These are phyloP conservation scores for Aspergillus sp. DNA, from an alignment of 2,329 filamentous ascomycete species.

Conservation along the genomic window DNA sequence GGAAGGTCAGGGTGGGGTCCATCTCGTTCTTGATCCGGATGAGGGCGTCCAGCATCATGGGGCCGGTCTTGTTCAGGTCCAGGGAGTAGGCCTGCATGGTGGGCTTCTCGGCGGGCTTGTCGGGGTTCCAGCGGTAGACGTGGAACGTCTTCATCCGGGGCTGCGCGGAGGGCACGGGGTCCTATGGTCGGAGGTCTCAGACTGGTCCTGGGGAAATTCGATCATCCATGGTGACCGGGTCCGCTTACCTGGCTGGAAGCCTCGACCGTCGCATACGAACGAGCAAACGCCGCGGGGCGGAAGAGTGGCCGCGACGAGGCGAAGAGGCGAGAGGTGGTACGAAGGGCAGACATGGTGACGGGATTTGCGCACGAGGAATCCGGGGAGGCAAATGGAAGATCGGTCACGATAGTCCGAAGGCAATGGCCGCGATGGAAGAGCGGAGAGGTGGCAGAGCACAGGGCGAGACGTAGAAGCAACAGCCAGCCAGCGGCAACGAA, in stretches of 20 bases:
- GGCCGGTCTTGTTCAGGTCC: slow-evolving; percentile 97
- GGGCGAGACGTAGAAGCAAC: slow-evolving; percentile 5
- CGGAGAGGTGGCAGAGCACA: slow-evolving; percentile 1
- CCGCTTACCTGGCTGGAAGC: slow-evolving; percentile 29
- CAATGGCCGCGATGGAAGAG: slow-evolving; percentile 1
- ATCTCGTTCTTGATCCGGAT: slow-evolving; percentile 99
- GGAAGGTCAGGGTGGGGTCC: slow-evolving; percentile 94
- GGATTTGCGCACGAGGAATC: slow-evolving; percentile 11
- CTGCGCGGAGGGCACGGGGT: slow-evolving; percentile 57
- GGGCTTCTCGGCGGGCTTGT: slow-evolving; percentile 87
- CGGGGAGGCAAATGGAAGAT: slow-evolving; percentile 5
- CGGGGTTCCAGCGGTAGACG: slow-evolving; percentile 98
- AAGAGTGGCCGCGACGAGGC: slow-evolving; percentile 44
- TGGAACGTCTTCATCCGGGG: slow-evolving; percentile 88
- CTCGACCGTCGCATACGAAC: slow-evolving; percentile 50
- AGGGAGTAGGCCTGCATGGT: slow-evolving; percentile 92
- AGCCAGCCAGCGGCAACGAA: slow-evolving; percentile 22
- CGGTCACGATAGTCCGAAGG: background rate
- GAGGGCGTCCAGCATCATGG: slow-evolving; percentile 95
- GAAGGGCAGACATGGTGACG: slow-evolving; percentile 48
- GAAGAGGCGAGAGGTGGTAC: slow-evolving; percentile 47
- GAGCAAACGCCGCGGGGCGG: slow-evolving; percentile 39
- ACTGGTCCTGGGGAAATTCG: background rate
- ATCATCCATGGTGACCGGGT: slow-evolving; percentile 13
- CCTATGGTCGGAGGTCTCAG: slow-evolving; percentile 59